Evolutionary conservation across 1,139 yeast species (phyloP), one percentile per base, ranked within the genome.

Genomic region (Pichia sp.): DNA sequence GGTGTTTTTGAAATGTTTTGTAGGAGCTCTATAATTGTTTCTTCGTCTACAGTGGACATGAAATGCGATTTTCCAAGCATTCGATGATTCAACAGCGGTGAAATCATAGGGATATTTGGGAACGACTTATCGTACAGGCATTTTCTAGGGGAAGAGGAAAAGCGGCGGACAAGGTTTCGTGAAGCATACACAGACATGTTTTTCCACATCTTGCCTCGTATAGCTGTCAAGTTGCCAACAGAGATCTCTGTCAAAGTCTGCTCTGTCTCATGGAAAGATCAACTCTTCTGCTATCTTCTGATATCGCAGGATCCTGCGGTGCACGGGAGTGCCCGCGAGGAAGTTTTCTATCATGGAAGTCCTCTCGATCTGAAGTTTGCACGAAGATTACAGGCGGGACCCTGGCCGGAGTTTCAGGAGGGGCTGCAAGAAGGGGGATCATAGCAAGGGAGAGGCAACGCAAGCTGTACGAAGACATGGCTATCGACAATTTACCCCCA

Each of bases 401-500:
- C 23, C 3, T 19, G 23, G 23, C 23, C 23, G 23, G 23, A 19
- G 23, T 19, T 19, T 19, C 23, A 3, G 23, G 23, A 19, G 23
- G 23, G 23, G 23, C 23, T 19, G 23, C 23, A 19, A 19, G 23
- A 19, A 36, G 40, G 40, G 15, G 4, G 4, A 4, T 3, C 23
- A 19, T 19, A 19, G 23, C 23, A 19, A 19, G 23, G 23, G 23
- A 19, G 23, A 19, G 23, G 23, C 23, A 19, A 19, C 23, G 15
- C 15, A 36, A 13, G 40, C 7, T 11, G 40, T 11, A 3, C 40
- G 8, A 8, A 11, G 8, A 15, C 40, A 59, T 59, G 59, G 70
- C 71, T 65, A 67, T 73, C 4, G 75, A 70, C 51, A 76, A 75
- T 50, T 66, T 76, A 43, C 78, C 80, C 23, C 72, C 79, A 5